These are phyloP conservation scores for Triticum urartu DNA, from an alignment of 176 grass and related monocot genomes.

Conservation along the genomic window DNA sequence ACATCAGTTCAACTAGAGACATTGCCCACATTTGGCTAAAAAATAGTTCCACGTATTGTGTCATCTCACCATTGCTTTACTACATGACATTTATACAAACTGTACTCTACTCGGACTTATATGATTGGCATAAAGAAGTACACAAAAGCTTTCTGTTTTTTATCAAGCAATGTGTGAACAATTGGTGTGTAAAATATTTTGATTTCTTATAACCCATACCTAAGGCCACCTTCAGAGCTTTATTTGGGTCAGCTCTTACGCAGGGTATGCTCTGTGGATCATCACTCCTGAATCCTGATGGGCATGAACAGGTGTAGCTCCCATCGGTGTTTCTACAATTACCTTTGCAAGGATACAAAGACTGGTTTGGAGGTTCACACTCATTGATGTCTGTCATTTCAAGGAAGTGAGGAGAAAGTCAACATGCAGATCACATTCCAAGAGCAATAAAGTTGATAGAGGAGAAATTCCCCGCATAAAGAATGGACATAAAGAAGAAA, in stretches of 20 bases:
- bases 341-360: neutral
- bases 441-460: neutral
- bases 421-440: neutral
- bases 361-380: neutral
- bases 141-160: neutral
- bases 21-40: neutral
- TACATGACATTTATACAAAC: neutral
- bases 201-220: neutral
- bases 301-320: constrained; percentile 1
- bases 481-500: neutral
- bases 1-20: neutral
- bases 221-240: neutral
- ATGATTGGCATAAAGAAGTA: neutral
- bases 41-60: neutral
- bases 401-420: neutral
- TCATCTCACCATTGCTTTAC: neutral
- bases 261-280: neutral
- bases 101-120: neutral
- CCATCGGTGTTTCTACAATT: neutral
- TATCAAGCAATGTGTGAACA: neutral
- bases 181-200: neutral
- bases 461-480: neutral
- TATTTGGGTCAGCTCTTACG: neutral
- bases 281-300: neutral
- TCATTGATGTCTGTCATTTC: neutral